Conservation (phyloP, 2,329 filamentous ascomycete species). For the Daldinia sp. region DNA sequence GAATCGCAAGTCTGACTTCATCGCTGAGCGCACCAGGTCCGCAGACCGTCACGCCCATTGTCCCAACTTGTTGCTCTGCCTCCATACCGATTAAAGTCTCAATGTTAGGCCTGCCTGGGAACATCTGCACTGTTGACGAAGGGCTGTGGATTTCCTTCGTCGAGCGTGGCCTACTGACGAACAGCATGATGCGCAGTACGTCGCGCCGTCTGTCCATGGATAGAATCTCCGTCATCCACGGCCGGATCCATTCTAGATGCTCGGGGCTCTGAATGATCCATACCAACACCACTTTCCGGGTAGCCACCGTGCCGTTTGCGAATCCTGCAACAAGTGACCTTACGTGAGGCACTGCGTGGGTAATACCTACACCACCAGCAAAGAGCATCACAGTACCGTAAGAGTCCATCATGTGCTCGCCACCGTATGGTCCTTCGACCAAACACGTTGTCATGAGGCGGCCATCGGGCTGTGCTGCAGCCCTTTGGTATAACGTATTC, state of each 20-base stretch:
- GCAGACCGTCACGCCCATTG: slow-evolving; percentile 80
- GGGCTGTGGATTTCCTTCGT: slow-evolving; percentile 86
- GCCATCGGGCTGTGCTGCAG: slow-evolving; percentile 70
- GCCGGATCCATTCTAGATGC: slow-evolving; percentile 85
- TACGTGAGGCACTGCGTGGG: slow-evolving; percentile 81
- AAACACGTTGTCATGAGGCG: slow-evolving; percentile 73
- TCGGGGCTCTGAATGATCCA: slow-evolving; percentile 85
- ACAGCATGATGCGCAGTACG: slow-evolving; percentile 80
- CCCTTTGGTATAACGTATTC: slow-evolving; percentile 74
- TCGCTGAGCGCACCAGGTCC: slow-evolving; percentile 80
- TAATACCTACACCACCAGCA: slow-evolving; percentile 84
- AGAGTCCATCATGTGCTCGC: slow-evolving; percentile 76
- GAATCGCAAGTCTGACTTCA: slow-evolving; percentile 76
- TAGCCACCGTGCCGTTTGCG: slow-evolving; percentile 75
- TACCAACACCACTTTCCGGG: slow-evolving; percentile 77
- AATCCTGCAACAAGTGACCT: slow-evolving; percentile 79
- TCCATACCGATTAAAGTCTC: slow-evolving; percentile 78
- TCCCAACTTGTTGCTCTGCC: slow-evolving; percentile 79
- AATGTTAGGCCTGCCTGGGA: slow-evolving; percentile 81
- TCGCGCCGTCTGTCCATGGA: slow-evolving; percentile 80
- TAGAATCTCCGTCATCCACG: slow-evolving; percentile 85
- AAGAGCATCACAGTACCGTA: slow-evolving; percentile 85
- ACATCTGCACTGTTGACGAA: slow-evolving; percentile 84
- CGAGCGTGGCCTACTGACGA: slow-evolving; percentile 78
- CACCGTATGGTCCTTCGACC: slow-evolving; percentile 83